Evolutionary conservation across 2,329 filamentous ascomycete species (phyloP).

Genomic region (Ilyonectria robusta): DNA sequence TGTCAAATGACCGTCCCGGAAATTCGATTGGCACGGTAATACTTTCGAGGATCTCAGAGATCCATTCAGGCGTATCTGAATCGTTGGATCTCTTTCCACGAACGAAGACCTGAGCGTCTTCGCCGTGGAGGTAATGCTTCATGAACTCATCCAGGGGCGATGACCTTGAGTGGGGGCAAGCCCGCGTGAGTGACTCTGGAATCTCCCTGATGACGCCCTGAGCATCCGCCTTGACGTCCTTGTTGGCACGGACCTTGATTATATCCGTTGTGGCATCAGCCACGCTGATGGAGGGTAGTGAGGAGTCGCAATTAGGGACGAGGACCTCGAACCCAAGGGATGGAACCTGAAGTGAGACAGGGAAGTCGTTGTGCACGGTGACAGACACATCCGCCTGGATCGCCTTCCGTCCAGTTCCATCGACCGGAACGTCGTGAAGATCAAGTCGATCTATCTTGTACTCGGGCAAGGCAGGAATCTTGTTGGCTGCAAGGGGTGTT

Average conservation of each 20-base stretch:
- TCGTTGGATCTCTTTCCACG: constrained; percentile 80
- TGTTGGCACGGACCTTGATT: constrained; percentile 77
- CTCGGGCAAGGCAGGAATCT: constrained; percentile 83
- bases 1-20: constrained; percentile 84
- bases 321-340: constrained; percentile 87
- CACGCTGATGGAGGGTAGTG: constrained; percentile 82
- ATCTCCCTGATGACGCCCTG: constrained; percentile 81
- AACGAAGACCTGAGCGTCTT: constrained; percentile 84
- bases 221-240: constrained; percentile 78
- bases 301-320: constrained; percentile 82
- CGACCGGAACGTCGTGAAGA: constrained; percentile 77
- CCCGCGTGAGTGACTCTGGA: constrained; percentile 78
- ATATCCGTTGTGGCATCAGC: constrained; percentile 80
- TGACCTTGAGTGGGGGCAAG: constrained; percentile 81
- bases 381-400: constrained; percentile 87
- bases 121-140: constrained; percentile 84
- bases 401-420: constrained; percentile 67
- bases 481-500: constrained; percentile 65
- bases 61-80: constrained; percentile 83
- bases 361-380: constrained; percentile 81
- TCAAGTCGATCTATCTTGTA: constrained; percentile 88
- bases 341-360: constrained; percentile 82
- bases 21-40: constrained; percentile 89
- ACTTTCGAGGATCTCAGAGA: constrained; percentile 83
- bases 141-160: constrained; percentile 90